phyloP scores from a whole-genome alignment of 2,329 filamentous ascomycete species.

The Dactylonectria estremocensis region DNA sequence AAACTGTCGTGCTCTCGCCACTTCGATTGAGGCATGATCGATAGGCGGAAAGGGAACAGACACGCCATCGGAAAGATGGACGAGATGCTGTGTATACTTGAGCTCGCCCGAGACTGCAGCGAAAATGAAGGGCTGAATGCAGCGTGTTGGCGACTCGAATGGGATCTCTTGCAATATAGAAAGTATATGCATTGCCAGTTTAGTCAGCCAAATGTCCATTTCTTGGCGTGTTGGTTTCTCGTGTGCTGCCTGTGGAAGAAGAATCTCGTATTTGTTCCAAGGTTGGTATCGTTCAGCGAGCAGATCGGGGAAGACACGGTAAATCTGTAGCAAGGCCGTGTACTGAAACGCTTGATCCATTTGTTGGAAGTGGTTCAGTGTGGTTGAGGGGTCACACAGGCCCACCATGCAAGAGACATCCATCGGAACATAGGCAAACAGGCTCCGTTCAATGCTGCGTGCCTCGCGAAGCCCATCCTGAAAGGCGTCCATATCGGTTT shows the following conservation, averaged over 20 bases:
- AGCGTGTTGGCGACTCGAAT: conserved; percentile 19
- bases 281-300: conserved; percentile 37
- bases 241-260: conserved; percentile 1
- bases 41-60: too few relatives aligned
- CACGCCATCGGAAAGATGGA: too few relatives aligned
- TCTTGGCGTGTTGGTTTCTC: conserved; percentile 28
- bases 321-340: conserved; percentile 37
- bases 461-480: too few relatives aligned
- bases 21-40: conserved; percentile 30
- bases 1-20: conserved; percentile 29
- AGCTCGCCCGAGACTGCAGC: conserved; percentile 38
- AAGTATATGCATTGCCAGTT: conserved; percentile 31
- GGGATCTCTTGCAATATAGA: conserved; percentile 29
- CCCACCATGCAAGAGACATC: too few relatives aligned
- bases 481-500: too few relatives aligned
- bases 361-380: conserved; percentile 9
- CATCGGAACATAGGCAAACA: too few relatives aligned
- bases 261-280: conserved; percentile 27
- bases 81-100: too few relatives aligned
- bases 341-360: conserved; percentile 42
- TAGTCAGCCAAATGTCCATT: conserved; percentile 38
- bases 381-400: too few relatives aligned
- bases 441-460: too few relatives aligned
- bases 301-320: conserved; percentile 44
- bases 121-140: conserved; percentile 20